These are phyloP conservation scores for Zasmidium citrigriseum DNA, from an alignment of 2,329 filamentous ascomycete genomes.

Conservation along the genomic window DNA sequence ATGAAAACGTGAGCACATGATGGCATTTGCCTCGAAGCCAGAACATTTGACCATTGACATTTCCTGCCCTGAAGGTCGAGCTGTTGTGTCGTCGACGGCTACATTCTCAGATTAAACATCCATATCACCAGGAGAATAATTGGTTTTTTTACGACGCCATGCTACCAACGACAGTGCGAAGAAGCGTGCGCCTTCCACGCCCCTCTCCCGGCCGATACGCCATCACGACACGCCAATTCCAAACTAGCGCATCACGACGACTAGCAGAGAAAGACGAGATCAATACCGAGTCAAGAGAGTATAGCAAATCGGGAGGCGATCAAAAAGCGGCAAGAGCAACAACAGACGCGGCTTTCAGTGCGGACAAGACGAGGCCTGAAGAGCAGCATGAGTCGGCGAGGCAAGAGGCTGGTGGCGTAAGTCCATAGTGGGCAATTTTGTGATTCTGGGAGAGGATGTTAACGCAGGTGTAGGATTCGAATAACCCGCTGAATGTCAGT, in stretches of 20 bases:
- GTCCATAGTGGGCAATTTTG: background rate
- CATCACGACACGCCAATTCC: constrained; percentile 20
- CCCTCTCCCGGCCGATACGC: constrained; percentile 8
- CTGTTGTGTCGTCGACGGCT: too few relatives aligned
- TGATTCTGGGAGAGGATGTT: constrained; percentile 3
- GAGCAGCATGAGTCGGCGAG: constrained; percentile 49
- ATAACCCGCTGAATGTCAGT: constrained; percentile 60
- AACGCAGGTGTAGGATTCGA: constrained; percentile 27
- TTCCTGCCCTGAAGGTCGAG: too few relatives aligned
- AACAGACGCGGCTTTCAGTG: constrained; percentile 67
- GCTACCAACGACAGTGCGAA: constrained; percentile 14
- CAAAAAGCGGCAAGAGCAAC: constrained; percentile 54
- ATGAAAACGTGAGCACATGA: too few relatives aligned
- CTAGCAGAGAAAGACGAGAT: constrained; percentile 57
- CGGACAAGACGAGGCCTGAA: constrained; percentile 67
- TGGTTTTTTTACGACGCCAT: constrained; percentile 1
- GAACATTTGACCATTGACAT: background rate
- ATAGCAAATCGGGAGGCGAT: constrained; percentile 67
- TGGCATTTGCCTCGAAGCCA: background rate
- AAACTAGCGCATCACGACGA: constrained; percentile 24
- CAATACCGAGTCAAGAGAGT: constrained; percentile 66
- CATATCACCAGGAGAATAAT: background rate
- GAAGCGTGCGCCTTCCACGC: constrained; percentile 7
- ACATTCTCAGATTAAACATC: background rate
- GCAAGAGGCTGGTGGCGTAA: constrained; percentile 31